These are phyloP conservation scores for Ampelocalamus luodianensis DNA, from an alignment of 176 grass and related monocot species.

Conservation along the genomic window DNA sequence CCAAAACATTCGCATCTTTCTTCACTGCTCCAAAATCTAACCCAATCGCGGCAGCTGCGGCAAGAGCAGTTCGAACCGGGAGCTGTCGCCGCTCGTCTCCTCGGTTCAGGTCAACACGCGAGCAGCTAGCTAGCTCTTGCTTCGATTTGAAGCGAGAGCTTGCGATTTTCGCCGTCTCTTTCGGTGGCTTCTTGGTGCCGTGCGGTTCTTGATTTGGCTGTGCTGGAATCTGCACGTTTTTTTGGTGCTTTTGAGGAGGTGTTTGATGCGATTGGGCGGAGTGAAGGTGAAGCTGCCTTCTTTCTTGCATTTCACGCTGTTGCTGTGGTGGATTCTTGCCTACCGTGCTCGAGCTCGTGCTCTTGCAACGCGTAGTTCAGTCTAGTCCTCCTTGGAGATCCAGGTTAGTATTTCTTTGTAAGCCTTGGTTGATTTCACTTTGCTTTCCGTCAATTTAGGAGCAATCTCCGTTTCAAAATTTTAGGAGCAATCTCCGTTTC, in stretches of 20 bases:
- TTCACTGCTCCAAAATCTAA: neutral
- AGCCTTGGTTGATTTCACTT: too few species aligned
- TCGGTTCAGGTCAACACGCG: conserved; percentile 35
- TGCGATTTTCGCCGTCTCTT: neutral
- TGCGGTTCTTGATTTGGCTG: conserved; percentile 19
- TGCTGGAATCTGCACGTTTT: neutral
- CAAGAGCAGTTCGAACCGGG: conserved; percentile 20
- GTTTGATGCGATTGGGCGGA: neutral
- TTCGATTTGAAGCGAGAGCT: conserved; percentile 4
- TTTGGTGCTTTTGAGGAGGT: neutral
- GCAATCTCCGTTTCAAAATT: too few species aligned
- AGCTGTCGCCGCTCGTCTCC: neutral
- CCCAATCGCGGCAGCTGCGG: neutral
- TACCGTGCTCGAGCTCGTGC: neutral
- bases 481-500: too few species aligned
- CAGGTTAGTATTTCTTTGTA: too few species aligned
- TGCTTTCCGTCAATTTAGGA: too few species aligned
- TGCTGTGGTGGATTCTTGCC: conserved; percentile 14
- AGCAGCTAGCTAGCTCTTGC: neutral
- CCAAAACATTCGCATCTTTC: conserved; percentile 24
- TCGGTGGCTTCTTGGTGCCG: neutral
- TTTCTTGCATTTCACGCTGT: conserved; percentile 36
- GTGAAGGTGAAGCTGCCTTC: neutral
- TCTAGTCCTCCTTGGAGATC: too few species aligned
- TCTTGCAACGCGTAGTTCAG: neutral